Evolutionary conservation across 2,329 filamentous ascomycete genomes (phyloP).

Genomic region (Sporothrix globosa): DNA sequence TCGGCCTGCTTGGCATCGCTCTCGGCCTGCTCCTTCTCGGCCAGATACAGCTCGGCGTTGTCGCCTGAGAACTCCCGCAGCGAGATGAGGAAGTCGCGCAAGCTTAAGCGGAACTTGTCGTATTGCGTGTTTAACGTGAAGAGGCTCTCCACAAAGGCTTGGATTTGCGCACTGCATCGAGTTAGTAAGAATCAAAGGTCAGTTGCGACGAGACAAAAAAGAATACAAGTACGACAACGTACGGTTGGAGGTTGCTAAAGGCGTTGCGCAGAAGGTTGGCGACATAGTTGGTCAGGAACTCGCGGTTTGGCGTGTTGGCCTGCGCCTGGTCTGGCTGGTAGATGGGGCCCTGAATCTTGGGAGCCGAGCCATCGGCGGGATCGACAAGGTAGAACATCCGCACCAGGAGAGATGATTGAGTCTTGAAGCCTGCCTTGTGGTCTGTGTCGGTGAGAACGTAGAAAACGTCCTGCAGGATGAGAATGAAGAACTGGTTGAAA

Average conservation of each 20-base stretch:
- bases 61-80: slow-evolving; percentile 96
- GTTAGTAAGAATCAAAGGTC: slow-evolving; percentile 31
- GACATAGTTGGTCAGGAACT: slow-evolving; percentile 88
- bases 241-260: slow-evolving; percentile 91
- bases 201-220: neutral
- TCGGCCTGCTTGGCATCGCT: slow-evolving; percentile 84
- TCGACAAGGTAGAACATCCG: slow-evolving; percentile 97
- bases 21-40: slow-evolving; percentile 92
- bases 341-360: slow-evolving; percentile 91
- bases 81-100: slow-evolving; percentile 96
- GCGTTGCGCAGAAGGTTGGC: slow-evolving; percentile 82
- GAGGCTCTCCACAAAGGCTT: slow-evolving; percentile 84
- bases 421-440: slow-evolving; percentile 99
- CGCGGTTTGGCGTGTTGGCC: slow-evolving; percentile 81
- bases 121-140: slow-evolving; percentile 88
- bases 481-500: slow-evolving; percentile 96
- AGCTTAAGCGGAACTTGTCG: slow-evolving; percentile 90
- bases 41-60: slow-evolving; percentile 89
- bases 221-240: slow-evolving; percentile 49
- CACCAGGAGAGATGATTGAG: slow-evolving; percentile 88
- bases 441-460: slow-evolving; percentile 97
- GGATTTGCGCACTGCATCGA: slow-evolving; percentile 73
- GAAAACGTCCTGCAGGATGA: slow-evolving; percentile 96
- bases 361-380: slow-evolving; percentile 65
- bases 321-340: slow-evolving; percentile 84